phyloP scores from a whole-genome alignment of 805 yeast species.

The Metschnikowia chrysomelidarum region DNA sequence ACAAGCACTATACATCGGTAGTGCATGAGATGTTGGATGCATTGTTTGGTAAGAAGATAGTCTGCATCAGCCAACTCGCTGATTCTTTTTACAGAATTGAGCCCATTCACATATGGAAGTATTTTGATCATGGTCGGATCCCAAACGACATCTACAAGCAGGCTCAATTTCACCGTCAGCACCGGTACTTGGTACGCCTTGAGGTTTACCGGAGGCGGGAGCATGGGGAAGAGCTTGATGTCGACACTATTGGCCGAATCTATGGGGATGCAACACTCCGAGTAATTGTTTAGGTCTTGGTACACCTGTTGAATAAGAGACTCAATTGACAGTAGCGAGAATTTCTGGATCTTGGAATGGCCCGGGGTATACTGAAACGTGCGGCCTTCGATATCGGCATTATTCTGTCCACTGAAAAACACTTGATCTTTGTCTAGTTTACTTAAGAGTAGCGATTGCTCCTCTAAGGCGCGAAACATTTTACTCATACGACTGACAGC shows the following conservation, averaged over 20 bases:
- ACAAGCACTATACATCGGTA: slow-evolving; percentile 80
- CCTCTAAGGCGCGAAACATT: slow-evolving; percentile 88
- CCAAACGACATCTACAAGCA: slow-evolving; percentile 87
- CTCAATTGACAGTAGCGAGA: slow-evolving; percentile 50
- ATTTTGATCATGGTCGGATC: slow-evolving; percentile 94
- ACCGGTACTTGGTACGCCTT: slow-evolving; percentile 87
- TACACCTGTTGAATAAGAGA: slow-evolving; percentile 84
- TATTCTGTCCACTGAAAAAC: slow-evolving; percentile 29
- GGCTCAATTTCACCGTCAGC: slow-evolving; percentile 71
- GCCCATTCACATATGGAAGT: slow-evolving; percentile 82
- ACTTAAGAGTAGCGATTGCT: slow-evolving; percentile 77
- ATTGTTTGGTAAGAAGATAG: slow-evolving; percentile 71
- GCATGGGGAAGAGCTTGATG: slow-evolving; percentile 88
- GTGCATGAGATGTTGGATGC: slow-evolving; percentile 88
- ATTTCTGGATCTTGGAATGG: slow-evolving; percentile 31
- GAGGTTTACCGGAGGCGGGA: slow-evolving; percentile 73
- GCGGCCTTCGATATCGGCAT: slow-evolving; percentile 5
- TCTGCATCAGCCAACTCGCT: slow-evolving; percentile 81
- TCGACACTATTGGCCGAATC: slow-evolving; percentile 88
- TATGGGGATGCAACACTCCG: slow-evolving; percentile 93
- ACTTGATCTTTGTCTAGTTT: slow-evolving; percentile 38
- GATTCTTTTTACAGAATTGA: slow-evolving; percentile 76
- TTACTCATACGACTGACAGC: slow-evolving; percentile 80
- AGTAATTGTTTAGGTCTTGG: slow-evolving; percentile 91
- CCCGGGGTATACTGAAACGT: slow-evolving; percentile 32